Evolutionary conservation across 345 rosid species (phyloP).

Genomic region (Viola odorata): DNA sequence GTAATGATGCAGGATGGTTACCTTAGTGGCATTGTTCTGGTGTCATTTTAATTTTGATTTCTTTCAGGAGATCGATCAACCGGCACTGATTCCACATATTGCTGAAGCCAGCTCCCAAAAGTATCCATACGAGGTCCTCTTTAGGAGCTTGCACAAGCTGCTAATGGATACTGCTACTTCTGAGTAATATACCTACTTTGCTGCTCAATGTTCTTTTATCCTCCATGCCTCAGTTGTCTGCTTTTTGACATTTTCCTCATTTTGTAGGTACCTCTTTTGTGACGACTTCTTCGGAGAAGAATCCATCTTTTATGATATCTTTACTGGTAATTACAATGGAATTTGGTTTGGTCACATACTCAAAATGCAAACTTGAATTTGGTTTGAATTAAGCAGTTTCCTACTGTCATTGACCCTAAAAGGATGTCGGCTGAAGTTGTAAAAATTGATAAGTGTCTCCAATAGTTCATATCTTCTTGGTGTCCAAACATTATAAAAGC

Average conservation of each 20-base stretch:
- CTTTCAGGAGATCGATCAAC: constrained; percentile 90
- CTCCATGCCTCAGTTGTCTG: too few species aligned
- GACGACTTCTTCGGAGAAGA: constrained; percentile 98
- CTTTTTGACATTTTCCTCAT: constrained; percentile 1
- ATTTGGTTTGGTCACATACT: too few species aligned
- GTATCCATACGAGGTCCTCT: constrained; percentile 96
- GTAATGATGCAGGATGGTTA: background rate
- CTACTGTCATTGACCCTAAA: too few species aligned
- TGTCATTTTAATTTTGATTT: constrained; percentile 14
- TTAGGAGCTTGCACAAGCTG: constrained; percentile 90
- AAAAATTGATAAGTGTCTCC: too few species aligned
- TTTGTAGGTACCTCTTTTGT: constrained; percentile 81
- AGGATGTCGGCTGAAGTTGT: too few species aligned
- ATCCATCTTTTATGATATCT: constrained; percentile 76
- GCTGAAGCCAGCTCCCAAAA: constrained; percentile 93
- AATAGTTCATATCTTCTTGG: too few species aligned
- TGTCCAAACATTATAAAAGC: too few species aligned
- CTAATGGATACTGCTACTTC: constrained; percentile 99
- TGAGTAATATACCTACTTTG: constrained; percentile 49
- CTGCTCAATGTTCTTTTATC: constrained; percentile 15
- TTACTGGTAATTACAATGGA: constrained; percentile 50
- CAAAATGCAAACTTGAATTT: background rate
- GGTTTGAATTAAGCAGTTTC: background rate
- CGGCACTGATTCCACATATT: constrained; percentile 97
- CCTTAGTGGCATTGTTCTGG: background rate